Percentiles rank a stretch among this genome's conserved stretches.
Conservation (phyloP, 2,329 filamentous ascomycete species). For the Diaporthe ampelina region DNA sequence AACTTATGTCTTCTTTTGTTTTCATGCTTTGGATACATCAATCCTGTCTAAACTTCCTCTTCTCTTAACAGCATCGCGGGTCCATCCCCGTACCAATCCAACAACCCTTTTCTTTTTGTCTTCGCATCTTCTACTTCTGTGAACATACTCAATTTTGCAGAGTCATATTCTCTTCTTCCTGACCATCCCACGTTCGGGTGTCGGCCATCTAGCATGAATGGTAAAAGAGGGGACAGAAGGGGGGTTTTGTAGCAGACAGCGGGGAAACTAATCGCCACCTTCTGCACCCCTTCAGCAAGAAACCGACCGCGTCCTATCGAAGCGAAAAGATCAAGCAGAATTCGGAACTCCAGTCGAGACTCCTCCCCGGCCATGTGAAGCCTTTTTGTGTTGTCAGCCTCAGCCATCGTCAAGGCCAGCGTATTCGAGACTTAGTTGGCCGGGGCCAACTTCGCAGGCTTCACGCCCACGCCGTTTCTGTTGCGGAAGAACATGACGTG, state of each 20-base stretch:
- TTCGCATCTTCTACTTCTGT: background rate
- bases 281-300: background rate
- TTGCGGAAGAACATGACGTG: conserved; percentile 96
- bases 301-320: conserved; percentile 26
- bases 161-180: background rate
- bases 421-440: background rate
- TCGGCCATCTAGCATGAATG: background rate
- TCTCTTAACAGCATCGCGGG: background rate
- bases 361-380: background rate
- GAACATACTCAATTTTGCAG: conserved; percentile 17
- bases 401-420: background rate
- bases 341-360: background rate
- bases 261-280: background rate
- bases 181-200: background rate
- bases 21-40: conserved; percentile 14
- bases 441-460: conserved; percentile 51
- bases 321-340: conserved; percentile 28
- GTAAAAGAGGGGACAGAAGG: conserved; percentile 1
- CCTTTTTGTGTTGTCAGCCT: background rate
- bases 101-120: background rate
- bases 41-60: conserved; percentile 10
- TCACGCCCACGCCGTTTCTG: conserved; percentile 84
- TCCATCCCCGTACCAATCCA: conserved; percentile 11
- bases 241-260: background rate
- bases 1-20: no score